Base-by-base conservation (phyloP, 179 eudicot genomes). In the Actinidia chinensis region DNA sequence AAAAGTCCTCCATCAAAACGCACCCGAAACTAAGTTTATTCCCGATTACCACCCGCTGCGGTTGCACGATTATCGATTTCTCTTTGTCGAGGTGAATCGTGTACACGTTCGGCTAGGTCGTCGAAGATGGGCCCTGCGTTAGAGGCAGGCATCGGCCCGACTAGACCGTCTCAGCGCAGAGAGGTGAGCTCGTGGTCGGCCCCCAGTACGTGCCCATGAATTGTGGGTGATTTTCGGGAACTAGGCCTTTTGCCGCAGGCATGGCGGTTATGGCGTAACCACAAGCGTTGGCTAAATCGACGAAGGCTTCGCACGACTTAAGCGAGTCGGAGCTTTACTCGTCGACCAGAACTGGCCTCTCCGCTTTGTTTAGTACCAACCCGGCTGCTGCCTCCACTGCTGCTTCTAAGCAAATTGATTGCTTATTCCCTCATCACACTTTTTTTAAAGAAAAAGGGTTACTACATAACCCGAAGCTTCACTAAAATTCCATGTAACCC, bases 1-100 rank as follows among this genome's bases (percentile, higher is more conserved):
- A 77, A 83, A 90, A 94, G 58, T 94, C 97, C 83, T 87, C 89
- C 98, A 94, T 94, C 23, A 89, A 40, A 72, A 94, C 81, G 72
- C 98, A 92, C 0, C 97, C 98, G 58, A 85, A 85, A 17, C 86
- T 76, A 5, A 85, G 85, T 0, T 86, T 88, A 56, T 85, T 87
- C 6, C 68, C 88, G 51, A 87, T 68, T 5, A 71, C 74, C 59
- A 87, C 90, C 1, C 90, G 86, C 68, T 87, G 85, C 22, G 90
- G 88, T 83, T 94, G 95, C 68, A 92, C 91, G 4, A 90, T 77
- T 68, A 94, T 86, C 0, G 94, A 90, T 85, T 90, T 92, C 86
- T 94, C 98, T 68, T 74, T 92, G 84, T 89, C 18, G 22, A 55
- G 18, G 4, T 15, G 12, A 52, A 17, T 51, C 55, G 55, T 8